Percentiles rank a stretch among this genome's conserved stretches.
These are phyloP conservation scores for Ceriops decandra DNA, from an alignment of 345 rosid genomes.

Conservation along the genomic window DNA sequence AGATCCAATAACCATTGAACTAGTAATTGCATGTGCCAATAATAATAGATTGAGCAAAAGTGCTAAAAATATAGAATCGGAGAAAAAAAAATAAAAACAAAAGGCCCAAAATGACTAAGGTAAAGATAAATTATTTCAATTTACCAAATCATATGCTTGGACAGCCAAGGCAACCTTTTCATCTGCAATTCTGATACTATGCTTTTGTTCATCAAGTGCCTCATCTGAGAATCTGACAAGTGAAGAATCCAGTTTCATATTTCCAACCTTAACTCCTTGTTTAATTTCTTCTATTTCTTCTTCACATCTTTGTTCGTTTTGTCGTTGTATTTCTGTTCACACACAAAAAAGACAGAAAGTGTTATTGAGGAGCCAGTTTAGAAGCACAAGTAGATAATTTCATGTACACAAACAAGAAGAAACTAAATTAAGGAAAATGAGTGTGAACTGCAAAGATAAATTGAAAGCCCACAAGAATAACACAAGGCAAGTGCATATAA, in stretches of 20 bases:
- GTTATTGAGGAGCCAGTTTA: too few species aligned
- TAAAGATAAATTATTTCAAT: slow-evolving; percentile 1
- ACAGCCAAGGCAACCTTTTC: slow-evolving; percentile 88
- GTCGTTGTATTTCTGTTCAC: slow-evolving; percentile 61
- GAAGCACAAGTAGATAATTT: too few species aligned
- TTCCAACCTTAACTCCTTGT: slow-evolving; percentile 56
- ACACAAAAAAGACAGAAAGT: not conserved
- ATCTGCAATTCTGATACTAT: slow-evolving; percentile 87
- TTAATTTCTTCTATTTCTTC: slow-evolving; percentile 81
- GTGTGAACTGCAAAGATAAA: too few species aligned
- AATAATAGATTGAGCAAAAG: not conserved
- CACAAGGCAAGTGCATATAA: too few species aligned
- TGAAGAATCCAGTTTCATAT: slow-evolving; percentile 46
- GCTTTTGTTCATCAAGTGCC: slow-evolving; percentile 89
- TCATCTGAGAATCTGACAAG: slow-evolving; percentile 74
- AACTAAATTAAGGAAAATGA: too few species aligned
- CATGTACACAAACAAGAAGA: too few species aligned
- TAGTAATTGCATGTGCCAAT: not conserved
- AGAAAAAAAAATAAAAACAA: not conserved
- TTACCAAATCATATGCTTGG: slow-evolving; percentile 94
- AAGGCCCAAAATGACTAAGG: not conserved
- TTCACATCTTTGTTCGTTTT: slow-evolving; percentile 83
- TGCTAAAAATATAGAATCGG: not conserved
- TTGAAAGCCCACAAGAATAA: too few species aligned
- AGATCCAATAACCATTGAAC: not conserved